Evolutionary conservation across 1,284 basidiomycete genomes (phyloP), one percentile per base, ranked within the genome.

Genomic region (Fomes fomentarius): DNA sequence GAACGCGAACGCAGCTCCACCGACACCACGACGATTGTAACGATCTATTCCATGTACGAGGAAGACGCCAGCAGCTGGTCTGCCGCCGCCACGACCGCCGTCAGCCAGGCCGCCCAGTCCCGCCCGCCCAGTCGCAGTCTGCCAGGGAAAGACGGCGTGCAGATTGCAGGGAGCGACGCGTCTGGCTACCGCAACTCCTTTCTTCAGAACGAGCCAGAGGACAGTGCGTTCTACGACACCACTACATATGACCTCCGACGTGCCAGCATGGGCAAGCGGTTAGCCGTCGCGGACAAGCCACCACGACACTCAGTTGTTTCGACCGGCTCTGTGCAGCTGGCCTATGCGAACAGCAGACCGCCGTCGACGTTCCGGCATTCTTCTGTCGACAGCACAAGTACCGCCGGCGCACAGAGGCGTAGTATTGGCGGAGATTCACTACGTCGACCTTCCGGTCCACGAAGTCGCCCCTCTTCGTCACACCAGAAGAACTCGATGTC

Each of bases 11-110:
- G 77, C 52, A 72, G 69, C 63, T 77, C 77, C 1, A 71, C 77
- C 1, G 86, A 87, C 22, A 54, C 53, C 62, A 81, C 84, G 33
- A 83, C 87, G 9, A 87, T 90, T 63, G 83, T 87, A 68, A 85
- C 87, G 52, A 91, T 91, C 52, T 91, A 89, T 69, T 89, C 86
- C 46, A 91, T 91, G 89, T 91, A 91, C 54, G 66, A 68, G 47
- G 63, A 74, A 63, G 63, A 72, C 64, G 73, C 62, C 66, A 72
- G 68, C 55, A 74, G 72, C 76, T 74, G 73, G 76, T 69, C 73
- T 71, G 65, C 71, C 63, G 60, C 65, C 52, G 62, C 57, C 52
- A 47, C 58, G 39, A 66, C 70, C 25, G 67, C 65, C 52, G 68
- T 67, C 48, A 73, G 65, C 58, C 63, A 63, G 45, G 56, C 46